Base-by-base conservation (phyloP, 805 yeast genomes). In the Torulaspora indica region DNA sequence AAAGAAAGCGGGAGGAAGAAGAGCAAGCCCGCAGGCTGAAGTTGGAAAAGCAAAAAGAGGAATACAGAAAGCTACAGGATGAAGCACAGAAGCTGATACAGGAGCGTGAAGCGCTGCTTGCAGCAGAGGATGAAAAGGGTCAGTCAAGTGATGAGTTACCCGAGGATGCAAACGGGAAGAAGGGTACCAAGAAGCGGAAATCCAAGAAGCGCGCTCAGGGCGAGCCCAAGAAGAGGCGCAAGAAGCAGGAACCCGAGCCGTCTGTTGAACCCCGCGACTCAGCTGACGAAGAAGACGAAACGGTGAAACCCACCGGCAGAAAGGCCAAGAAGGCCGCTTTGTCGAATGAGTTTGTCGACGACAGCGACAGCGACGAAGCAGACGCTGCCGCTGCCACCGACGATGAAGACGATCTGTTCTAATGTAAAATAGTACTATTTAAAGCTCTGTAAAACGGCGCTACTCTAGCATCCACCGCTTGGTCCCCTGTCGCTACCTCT, bases 21-120 rank as follows among this genome's bases (percentile, higher is more conserved):
- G 72, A 70, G 43, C 82, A 77, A 53, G 74, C 70, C 40, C 64
- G 66, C 40, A 69, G 70, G 53, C 71, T 74, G 48, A 60, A 56
- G 38, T 52, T 63, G 23, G 82, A 74, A 42, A 81, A 75, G 54
- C 78, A 77, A 33, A 68, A 67, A 15, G 77, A 69, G 38, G 77
- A 76, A 56, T 73, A 72, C 54, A 66, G 66, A 48, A 71, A 66
- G 48, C 60, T 79, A 29, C 81, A 77, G 56, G 80, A 77, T 49
- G 77, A 77, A 49, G 79, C 82, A 14, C 68, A 68, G 46, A 77
- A 79, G 54, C 70, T 80, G 71, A 79, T 78, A 43, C 74, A 69
- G 47, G 78, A 76, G 52, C 75, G 81, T 72, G 73, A 71, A 44
- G 44, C 63, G 34, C 72, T 68, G 32, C 71, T 70, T 23, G 69